phyloP scores from a whole-genome alignment of 345 rosid species.

The Isatis tinctoria region DNA sequence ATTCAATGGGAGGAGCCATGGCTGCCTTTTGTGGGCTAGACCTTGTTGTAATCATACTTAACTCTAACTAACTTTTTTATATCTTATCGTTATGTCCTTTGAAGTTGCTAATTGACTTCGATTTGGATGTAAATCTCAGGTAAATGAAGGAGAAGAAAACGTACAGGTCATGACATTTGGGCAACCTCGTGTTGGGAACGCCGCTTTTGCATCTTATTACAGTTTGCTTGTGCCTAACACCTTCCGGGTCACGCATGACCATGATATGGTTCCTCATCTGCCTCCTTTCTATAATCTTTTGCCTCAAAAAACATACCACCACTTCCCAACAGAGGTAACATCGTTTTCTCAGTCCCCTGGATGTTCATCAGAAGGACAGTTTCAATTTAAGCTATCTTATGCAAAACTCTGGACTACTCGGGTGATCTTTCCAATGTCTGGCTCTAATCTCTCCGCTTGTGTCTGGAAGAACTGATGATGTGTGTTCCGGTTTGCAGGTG shows the following conservation, averaged over 20 bases:
- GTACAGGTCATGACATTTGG: slow-evolving; percentile 89
- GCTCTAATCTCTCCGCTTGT: neutral
- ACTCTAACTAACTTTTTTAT: neutral
- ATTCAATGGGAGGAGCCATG: slow-evolving; percentile 99
- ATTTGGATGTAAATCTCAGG: slow-evolving; percentile 42
- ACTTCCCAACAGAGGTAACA: slow-evolving; percentile 77
- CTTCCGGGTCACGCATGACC: slow-evolving; percentile 69
- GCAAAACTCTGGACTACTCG: neutral
- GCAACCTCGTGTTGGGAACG: slow-evolving; percentile 95
- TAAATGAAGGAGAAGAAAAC: slow-evolving; percentile 54
- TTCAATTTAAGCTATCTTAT: neutral
- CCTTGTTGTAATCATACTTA: slow-evolving; percentile 47
- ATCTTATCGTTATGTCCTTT: neutral
- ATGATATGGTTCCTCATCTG: slow-evolving; percentile 88
- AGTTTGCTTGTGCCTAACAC: slow-evolving; percentile 64
- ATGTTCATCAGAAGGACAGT: neutral
- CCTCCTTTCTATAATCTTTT: slow-evolving; percentile 71
- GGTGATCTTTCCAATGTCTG: neutral
- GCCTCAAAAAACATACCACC: slow-evolving; percentile 94
- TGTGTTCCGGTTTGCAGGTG: slow-evolving; percentile 16
- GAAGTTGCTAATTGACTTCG: neutral
- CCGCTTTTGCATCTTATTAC: slow-evolving; percentile 72
- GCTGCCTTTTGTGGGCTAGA: slow-evolving; percentile 90
- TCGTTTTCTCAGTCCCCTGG: neutral
- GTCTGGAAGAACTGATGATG: neutral